Conservation (phyloP, 2,329 filamentous ascomycete species). For the Aschersonia sp. region DNA sequence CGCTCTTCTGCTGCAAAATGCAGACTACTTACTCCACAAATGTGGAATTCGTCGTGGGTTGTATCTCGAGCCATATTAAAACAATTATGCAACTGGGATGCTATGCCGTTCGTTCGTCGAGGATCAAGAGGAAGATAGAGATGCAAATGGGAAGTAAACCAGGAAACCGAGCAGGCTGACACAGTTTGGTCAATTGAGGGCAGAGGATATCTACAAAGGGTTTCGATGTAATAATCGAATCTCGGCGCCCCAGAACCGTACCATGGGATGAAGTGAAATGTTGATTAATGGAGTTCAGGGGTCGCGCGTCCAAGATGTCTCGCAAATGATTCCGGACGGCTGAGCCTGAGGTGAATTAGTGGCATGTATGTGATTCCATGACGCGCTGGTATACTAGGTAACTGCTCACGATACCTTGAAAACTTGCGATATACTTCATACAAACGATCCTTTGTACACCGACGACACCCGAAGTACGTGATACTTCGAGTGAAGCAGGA, state of each 20-base stretch:
- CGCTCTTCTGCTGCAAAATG: too few relatives aligned
- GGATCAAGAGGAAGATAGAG: conserved; percentile 75
- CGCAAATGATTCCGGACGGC: conserved; percentile 63
- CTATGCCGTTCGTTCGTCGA: conserved; percentile 76
- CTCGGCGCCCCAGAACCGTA: conserved; percentile 25
- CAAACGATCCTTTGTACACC: neutral
- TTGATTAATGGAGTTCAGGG: conserved; percentile 55
- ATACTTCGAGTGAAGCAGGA: too few relatives aligned
- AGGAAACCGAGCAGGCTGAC: conserved; percentile 69
- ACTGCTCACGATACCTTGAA: conserved; percentile 6
- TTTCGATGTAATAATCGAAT: neutral
- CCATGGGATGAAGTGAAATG: conserved; percentile 78
- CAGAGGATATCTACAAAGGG: neutral
- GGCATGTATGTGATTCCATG: conserved; percentile 59
- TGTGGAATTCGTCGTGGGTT: conserved; percentile 61
- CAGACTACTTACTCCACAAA: conserved; percentile 63
- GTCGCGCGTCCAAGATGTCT: conserved; percentile 64
- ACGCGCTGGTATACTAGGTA: conserved; percentile 35
- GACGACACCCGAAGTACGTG: too few relatives aligned
- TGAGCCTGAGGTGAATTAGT: conserved; percentile 53
- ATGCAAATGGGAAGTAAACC: conserved; percentile 73
- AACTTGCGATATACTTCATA: neutral
- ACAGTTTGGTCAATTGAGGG: neutral
- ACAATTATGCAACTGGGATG: conserved; percentile 95
- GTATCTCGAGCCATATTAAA: conserved; percentile 76